phyloP scores from a whole-genome alignment of 2,329 filamentous ascomycete species.

The Tothia fuscella region DNA sequence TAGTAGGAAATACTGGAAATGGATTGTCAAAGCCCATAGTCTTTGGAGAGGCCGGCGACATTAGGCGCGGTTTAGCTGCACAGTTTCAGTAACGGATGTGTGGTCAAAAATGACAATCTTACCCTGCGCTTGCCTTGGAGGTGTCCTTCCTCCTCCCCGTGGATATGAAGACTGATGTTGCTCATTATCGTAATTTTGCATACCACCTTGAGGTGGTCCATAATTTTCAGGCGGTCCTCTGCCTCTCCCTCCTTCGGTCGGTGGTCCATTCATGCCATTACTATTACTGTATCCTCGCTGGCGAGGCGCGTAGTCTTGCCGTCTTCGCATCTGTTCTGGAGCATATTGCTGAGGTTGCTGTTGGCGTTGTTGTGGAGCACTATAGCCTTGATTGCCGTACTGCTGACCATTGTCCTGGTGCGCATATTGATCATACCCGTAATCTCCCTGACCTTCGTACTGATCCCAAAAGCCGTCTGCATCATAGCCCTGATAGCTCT shows the following conservation, averaged over 20 bases:
- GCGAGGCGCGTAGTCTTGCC: slow-evolving; percentile 8
- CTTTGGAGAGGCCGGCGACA: slow-evolving; percentile 1
- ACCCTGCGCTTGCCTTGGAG: neutral
- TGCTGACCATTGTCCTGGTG: slow-evolving; percentile 2
- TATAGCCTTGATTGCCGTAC: slow-evolving; percentile 3
- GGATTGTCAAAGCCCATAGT: slow-evolving; percentile 30
- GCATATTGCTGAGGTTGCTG: neutral
- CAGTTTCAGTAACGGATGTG: neutral
- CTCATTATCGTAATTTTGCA: neutral
- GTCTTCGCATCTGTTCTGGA: slow-evolving; percentile 3
- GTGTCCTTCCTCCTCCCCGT: neutral
- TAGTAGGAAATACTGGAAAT: slow-evolving; percentile 30
- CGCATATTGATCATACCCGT: slow-evolving; percentile 4
- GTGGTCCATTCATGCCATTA: neutral
- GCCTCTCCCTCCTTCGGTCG: neutral
- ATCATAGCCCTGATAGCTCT: slow-evolving; percentile 8
- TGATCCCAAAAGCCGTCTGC: slow-evolving; percentile 4
- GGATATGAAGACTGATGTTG: neutral
- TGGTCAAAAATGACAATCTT: neutral
- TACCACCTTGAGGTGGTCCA: slow-evolving; percentile 1
- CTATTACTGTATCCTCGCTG: neutral
- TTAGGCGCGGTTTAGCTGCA: neutral
- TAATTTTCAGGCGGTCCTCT: slow-evolving; percentile 2
- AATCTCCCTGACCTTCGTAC: slow-evolving; percentile 2
- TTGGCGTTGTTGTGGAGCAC: neutral